Conservation (phyloP, 805 yeast genomes). For the Saccharomycopsis olivae region DNA sequence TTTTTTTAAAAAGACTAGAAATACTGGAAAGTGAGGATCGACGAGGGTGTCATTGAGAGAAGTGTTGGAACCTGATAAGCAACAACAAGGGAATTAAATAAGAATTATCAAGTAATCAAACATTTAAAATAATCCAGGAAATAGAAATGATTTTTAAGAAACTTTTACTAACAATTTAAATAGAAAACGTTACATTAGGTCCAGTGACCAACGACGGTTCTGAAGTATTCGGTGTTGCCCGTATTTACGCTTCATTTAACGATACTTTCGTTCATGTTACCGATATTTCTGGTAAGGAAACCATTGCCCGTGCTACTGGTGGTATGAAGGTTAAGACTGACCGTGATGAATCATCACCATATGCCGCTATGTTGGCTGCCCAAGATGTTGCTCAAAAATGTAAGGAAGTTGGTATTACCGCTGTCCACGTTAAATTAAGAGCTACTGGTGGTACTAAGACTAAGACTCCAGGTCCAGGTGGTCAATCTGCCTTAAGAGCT, state of each 20-base stretch:
- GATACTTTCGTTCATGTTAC: conserved; percentile 99
- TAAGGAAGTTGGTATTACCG: conserved; percentile 99
- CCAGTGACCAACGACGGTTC: conserved; percentile 93
- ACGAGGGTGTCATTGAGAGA: too few relatives aligned
- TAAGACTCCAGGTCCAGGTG: conserved; percentile 99
- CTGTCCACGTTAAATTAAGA: conserved; percentile 98
- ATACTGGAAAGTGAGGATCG: too few relatives aligned
- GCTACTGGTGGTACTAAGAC: conserved; percentile 99
- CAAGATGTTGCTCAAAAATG: conserved; percentile 98
- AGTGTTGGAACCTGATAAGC: too few relatives aligned
- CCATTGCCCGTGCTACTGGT: conserved; percentile 99
- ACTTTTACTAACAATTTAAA: not conserved
- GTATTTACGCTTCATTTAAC: conserved; percentile 99
- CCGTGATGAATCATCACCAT: conserved; percentile 99
- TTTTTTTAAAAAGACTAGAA: too few relatives aligned
- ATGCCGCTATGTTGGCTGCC: conserved; percentile 99
- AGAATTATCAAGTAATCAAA: too few relatives aligned
- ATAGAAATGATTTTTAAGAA: too few relatives aligned
- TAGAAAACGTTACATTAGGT: conserved; percentile 56
- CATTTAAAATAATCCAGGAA: too few relatives aligned
- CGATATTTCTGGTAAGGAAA: conserved; percentile 98
- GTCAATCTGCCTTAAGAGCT: conserved; percentile 98
- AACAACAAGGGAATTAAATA: too few relatives aligned
- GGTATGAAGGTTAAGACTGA: conserved; percentile 99
- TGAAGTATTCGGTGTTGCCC: conserved; percentile 99